These are phyloP conservation scores for Phytophthora pseudosyringae DNA, from an alignment of 352 stramenopile species.

Conservation along the genomic window DNA sequence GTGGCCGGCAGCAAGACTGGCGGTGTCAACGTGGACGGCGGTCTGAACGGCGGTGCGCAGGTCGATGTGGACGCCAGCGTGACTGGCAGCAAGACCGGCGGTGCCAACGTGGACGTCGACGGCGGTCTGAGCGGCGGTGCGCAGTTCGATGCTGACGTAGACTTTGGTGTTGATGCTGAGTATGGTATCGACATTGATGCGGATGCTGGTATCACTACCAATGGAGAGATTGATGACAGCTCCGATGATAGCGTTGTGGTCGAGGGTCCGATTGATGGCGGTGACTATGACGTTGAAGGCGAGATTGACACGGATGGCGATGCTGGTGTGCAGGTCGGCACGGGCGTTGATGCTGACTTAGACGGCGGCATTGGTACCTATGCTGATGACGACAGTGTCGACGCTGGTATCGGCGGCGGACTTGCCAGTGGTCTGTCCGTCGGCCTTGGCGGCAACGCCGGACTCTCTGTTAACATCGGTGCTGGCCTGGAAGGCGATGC, in stretches of 20 bases:
- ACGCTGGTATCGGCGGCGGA: background rate
- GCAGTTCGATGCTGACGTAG: background rate
- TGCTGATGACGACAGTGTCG: background rate
- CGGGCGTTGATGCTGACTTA: background rate
- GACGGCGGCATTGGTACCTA: background rate
- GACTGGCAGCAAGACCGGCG: background rate
- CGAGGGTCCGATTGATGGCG: background rate
- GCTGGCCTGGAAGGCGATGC: background rate
- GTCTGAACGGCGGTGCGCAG: background rate
- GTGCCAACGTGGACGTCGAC: background rate
- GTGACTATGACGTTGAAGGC: background rate
- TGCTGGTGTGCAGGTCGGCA: background rate
- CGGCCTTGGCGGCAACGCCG: background rate
- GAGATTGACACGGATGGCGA: background rate
- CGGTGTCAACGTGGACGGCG: background rate
- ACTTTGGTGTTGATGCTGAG: background rate
- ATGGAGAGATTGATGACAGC: background rate
- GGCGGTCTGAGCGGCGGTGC: background rate
- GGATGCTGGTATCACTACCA: background rate
- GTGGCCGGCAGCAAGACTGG: background rate
- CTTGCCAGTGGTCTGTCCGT: background rate
- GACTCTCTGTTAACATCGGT: constrained; percentile 1
- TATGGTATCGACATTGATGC: background rate
- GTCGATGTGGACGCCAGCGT: background rate
- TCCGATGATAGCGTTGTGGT: background rate